phyloP scores from a whole-genome alignment of 2,329 filamentous ascomycete species.

The Diplodia sapinea region DNA sequence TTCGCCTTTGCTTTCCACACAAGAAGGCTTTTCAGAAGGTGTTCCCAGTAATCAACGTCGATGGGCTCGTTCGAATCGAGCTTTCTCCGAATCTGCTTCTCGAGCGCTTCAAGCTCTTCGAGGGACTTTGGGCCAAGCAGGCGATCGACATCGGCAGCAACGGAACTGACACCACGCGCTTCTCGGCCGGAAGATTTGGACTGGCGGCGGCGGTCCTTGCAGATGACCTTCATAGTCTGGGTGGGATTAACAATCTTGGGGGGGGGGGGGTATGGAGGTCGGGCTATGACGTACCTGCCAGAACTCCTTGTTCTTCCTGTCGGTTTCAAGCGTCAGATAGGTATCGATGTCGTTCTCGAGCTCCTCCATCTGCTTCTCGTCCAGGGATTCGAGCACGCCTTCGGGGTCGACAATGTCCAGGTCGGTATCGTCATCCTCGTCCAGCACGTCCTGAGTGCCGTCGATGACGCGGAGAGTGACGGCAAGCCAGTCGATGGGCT shows the following conservation, averaged over 20 bases:
- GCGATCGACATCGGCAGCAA: constrained; percentile 85
- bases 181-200: constrained; percentile 66
- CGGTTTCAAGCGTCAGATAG: constrained; percentile 81
- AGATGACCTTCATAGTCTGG: constrained; percentile 81
- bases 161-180: constrained; percentile 77
- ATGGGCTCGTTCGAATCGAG: constrained; percentile 87
- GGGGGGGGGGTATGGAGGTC: not conserved
- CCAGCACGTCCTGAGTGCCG: constrained; percentile 74
- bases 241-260: constrained; percentile 33
- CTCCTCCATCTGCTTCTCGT: constrained; percentile 70
- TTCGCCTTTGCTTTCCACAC: constrained; percentile 93
- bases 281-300: constrained; percentile 67
- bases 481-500: constrained; percentile 90
- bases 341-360: constrained; percentile 81
- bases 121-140: constrained; percentile 84
- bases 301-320: constrained; percentile 79
- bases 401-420: constrained; percentile 81
- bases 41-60: constrained; percentile 97
- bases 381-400: constrained; percentile 76
- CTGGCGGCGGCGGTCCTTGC: constrained; percentile 74
- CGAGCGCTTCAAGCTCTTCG: constrained; percentile 83
- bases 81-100: constrained; percentile 86
- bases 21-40: constrained; percentile 80
- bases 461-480: constrained; percentile 91
- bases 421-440: constrained; percentile 82